phyloP scores from a whole-genome alignment of 2,329 filamentous ascomycete genomes.

The Myriosclerotinia duriaeana region DNA sequence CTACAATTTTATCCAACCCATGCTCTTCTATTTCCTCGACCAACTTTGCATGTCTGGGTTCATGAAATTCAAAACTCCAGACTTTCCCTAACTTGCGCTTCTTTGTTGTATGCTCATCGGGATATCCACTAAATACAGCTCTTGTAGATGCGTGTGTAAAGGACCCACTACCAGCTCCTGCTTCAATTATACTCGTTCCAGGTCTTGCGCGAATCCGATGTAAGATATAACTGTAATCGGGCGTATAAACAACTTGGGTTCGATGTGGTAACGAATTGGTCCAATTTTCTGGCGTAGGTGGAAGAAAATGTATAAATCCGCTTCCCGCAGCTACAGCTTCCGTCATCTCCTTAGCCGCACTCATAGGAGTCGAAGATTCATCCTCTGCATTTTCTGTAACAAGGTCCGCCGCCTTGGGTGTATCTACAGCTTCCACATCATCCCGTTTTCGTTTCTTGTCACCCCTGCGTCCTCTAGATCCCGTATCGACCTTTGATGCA shows the following conservation, averaged over 20 bases:
- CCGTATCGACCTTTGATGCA: conserved; percentile 87
- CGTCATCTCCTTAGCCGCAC: conserved; percentile 44
- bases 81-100: conserved; percentile 61
- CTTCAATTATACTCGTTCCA: conserved; percentile 73
- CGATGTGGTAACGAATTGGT: conserved; percentile 76
- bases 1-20: conserved; percentile 62
- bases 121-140: conserved; percentile 73
- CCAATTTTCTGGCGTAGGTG: conserved; percentile 80
- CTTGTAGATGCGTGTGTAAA: conserved; percentile 78
- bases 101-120: conserved; percentile 44
- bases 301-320: conserved; percentile 76
- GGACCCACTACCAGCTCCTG: conserved; percentile 77
- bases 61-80: conserved; percentile 81
- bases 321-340: conserved; percentile 56
- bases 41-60: conserved; percentile 68
- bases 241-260: conserved; percentile 84
- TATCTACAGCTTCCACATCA: conserved; percentile 38
- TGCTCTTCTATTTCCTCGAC: conserved; percentile 68
- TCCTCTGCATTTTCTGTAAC: conserved; percentile 37
- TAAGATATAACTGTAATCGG: conserved; percentile 82
- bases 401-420: conserved; percentile 18
- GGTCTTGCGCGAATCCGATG: conserved; percentile 73
- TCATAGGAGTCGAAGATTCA: conserved; percentile 29
- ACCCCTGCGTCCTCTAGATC: conserved; percentile 75
- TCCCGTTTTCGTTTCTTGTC: conserved; percentile 48